phyloP scores from a whole-genome alignment of 169 alveolate species.

The Plasmodium inui region DNA sequence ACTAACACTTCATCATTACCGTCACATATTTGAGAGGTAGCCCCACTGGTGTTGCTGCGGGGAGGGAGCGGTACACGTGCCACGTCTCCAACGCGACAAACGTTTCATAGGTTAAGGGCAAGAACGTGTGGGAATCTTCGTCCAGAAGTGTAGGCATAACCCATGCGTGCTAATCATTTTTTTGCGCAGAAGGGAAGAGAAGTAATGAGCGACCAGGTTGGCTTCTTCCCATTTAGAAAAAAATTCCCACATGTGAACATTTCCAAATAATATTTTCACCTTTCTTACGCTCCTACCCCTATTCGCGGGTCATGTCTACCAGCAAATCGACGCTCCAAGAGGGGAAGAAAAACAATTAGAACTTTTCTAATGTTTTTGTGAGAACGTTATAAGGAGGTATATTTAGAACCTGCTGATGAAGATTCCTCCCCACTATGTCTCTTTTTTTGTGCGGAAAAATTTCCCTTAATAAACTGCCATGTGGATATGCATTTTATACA shows the following conservation, averaged over 20 bases:
- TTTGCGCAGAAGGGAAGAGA: neutral
- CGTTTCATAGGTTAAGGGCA: neutral
- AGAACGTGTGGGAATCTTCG: neutral
- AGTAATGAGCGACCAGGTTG: neutral
- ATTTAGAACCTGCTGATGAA: neutral
- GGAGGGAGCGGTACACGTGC: neutral
- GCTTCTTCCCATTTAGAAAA: neutral
- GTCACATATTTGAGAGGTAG: neutral
- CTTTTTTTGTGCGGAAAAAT: slow-evolving; percentile 4
- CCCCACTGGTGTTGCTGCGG: neutral
- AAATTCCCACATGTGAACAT: neutral
- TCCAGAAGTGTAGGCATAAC: neutral
- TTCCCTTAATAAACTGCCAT: neutral
- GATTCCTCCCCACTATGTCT: neutral
- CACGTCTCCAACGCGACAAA: neutral
- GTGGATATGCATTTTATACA: neutral
- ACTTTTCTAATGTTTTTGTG: neutral
- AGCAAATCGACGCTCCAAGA: neutral
- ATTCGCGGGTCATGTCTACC: neutral
- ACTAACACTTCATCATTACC: neutral
- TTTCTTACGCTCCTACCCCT: neutral
- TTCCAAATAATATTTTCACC: neutral
- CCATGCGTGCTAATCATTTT: neutral
- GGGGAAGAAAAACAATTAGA: neutral
- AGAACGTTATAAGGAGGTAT: neutral